Percentiles rank a stretch among this genome's conserved stretches.
phyloP scores from a whole-genome alignment of 1,139 yeast genomes.

The Scheffersomyces lignicola region DNA sequence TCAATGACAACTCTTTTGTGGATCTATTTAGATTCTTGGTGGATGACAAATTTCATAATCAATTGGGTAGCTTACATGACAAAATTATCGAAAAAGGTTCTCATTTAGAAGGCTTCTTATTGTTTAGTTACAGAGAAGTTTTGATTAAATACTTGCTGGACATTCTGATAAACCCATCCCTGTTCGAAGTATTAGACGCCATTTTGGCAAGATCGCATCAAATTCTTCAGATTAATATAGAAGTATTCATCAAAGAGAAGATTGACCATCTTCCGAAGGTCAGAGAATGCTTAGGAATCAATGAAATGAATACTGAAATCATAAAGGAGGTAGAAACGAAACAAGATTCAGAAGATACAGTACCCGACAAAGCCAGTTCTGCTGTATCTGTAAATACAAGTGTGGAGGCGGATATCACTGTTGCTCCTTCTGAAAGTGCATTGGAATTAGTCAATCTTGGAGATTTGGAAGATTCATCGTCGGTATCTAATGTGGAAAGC shows the following conservation, averaged over 20 bases:
- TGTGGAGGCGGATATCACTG: too few relatives aligned
- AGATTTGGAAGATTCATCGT: background rate
- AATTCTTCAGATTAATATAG: background rate
- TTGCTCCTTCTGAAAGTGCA: background rate
- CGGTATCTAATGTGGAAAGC: too few relatives aligned
- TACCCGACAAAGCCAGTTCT: too few relatives aligned
- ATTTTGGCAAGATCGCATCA: background rate
- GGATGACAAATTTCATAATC: conserved; percentile 21
- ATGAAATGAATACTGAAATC: too few relatives aligned
- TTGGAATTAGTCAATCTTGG: conserved; percentile 4
- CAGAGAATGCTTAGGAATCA: background rate
- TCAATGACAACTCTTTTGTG: conserved; percentile 15
- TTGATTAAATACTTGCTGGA: conserved; percentile 21
- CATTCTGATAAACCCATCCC: background rate
- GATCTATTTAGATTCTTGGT: conserved; percentile 22
- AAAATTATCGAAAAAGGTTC: conserved; percentile 16
- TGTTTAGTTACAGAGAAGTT: conserved; percentile 16
- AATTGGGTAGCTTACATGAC: conserved; percentile 19
- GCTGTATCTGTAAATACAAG: too few relatives aligned
- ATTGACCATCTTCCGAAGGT: background rate
- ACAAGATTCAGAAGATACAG: background rate
- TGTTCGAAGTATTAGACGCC: conserved; percentile 1
- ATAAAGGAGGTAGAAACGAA: too few relatives aligned
- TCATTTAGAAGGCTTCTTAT: conserved; percentile 14
- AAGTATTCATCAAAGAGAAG: background rate